These are phyloP conservation scores for Flaveria bidentis DNA, from an alignment of 129 eudicot genomes.

Conservation along the genomic window DNA sequence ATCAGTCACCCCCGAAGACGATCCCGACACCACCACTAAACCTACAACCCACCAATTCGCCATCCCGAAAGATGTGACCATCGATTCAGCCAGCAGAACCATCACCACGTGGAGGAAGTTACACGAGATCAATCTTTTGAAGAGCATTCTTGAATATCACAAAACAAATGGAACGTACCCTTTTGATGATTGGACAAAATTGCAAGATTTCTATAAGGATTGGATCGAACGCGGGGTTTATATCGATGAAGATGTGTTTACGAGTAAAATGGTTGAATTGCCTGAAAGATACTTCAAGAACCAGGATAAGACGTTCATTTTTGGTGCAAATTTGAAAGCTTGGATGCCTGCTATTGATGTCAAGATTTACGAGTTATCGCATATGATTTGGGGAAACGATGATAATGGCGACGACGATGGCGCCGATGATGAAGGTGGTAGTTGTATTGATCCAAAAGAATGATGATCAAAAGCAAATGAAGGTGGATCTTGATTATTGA, in stretches of 20 bases:
- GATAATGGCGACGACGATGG: background rate
- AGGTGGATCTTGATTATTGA: background rate
- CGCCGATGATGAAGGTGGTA: background rate
- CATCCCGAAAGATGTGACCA: background rate
- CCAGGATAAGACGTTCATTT: background rate
- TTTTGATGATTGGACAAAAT: background rate
- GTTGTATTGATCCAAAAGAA: background rate
- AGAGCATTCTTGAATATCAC: constrained; percentile 3
- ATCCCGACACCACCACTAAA: background rate
- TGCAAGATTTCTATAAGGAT: background rate
- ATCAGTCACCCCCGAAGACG: background rate
- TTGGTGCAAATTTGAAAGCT: background rate
- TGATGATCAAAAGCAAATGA: constrained; percentile 2
- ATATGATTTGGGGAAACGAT: constrained; percentile 7
- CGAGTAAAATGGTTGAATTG: constrained; percentile 10
- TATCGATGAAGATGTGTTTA: constrained; percentile 18
- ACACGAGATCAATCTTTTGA: constrained; percentile 27
- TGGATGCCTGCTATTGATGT: constrained; percentile 6
- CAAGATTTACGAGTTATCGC: background rate
- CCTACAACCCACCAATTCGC: background rate
- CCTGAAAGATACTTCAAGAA: constrained; percentile 8
- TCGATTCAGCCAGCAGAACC: background rate
- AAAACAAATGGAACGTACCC: background rate
- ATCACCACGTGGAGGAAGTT: constrained; percentile 16
- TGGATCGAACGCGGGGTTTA: constrained; percentile 2